phyloP scores from a whole-genome alignment of 805 yeast species.

The Barnettozyma botsteinii region DNA sequence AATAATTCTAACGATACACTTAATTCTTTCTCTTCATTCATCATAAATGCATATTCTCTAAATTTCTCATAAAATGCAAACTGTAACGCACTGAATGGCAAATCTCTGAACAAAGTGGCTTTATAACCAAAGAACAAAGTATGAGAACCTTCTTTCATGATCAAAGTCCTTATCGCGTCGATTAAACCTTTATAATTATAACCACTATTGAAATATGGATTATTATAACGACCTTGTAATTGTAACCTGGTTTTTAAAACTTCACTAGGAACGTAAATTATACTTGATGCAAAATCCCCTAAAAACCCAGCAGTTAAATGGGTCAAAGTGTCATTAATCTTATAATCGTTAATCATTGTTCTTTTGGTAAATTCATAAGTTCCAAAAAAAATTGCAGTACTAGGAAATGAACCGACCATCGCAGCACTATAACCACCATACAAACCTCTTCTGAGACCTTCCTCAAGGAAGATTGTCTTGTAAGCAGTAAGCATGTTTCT shows the following conservation, averaged over 20 bases:
- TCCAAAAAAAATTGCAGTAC: conserved; percentile 90
- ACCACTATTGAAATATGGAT: conserved; percentile 71
- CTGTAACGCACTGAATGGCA: conserved; percentile 94
- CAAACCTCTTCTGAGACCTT: conserved; percentile 78
- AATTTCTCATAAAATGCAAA: conserved; percentile 91
- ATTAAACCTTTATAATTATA: conserved; percentile 76
- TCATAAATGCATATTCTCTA: conserved; percentile 49
- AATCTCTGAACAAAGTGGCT: conserved; percentile 86
- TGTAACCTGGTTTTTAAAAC: conserved; percentile 91
- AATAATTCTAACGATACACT: conserved; percentile 58
- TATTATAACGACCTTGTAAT: conserved; percentile 83
- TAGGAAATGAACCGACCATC: conserved; percentile 86
- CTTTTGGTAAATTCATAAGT: conserved; percentile 84
- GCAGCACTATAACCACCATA: conserved; percentile 95
- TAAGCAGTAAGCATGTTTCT: conserved; percentile 73
- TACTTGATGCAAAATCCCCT: conserved; percentile 88
- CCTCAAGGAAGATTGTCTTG: conserved; percentile 67
- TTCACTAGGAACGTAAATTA: conserved; percentile 92
- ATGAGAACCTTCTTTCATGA: conserved; percentile 61
- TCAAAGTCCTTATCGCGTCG: conserved; percentile 64
- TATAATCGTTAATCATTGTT: conserved; percentile 52
- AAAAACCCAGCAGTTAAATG: conserved; percentile 82
- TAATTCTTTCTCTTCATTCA: conserved; percentile 33
- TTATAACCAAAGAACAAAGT: conserved; percentile 88
- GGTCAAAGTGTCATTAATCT: conserved; percentile 70